Percentiles rank a stretch among this genome's conserved stretches.
Conservation (phyloP, 176 grass and related monocot species). For the Carex scoparia region DNA sequence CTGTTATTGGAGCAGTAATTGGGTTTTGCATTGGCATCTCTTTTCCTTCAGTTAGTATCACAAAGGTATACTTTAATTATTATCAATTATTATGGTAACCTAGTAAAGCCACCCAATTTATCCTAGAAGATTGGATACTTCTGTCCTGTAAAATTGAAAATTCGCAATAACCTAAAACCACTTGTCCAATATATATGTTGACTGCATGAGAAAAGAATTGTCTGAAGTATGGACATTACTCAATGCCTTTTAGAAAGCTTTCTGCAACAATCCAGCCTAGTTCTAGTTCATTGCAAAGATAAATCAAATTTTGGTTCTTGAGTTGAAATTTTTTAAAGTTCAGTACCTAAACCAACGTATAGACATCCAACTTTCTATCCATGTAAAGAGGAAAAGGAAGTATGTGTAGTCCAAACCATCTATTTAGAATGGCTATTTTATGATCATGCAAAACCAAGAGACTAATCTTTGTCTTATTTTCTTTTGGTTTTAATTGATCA, state of each 20-base stretch:
- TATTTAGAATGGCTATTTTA: background rate
- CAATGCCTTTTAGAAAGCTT: background rate
- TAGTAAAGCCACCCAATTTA: background rate
- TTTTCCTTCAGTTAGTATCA: constrained; percentile 25
- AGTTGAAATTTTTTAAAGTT: background rate
- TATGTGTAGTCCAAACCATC: background rate
- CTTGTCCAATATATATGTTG: background rate
- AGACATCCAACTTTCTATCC: background rate
- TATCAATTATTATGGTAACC: background rate
- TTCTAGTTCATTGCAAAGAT: background rate
- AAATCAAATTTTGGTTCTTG: background rate
- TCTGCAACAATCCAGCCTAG: background rate
- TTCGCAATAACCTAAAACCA: background rate
- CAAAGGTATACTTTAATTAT: constrained; percentile 13
- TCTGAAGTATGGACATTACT: background rate
- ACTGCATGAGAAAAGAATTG: background rate
- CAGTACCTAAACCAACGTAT: background rate
- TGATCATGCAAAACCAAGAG: background rate
- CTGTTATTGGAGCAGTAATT: constrained; percentile 29
- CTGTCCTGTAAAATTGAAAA: constrained; percentile 7
- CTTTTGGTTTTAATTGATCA: background rate
- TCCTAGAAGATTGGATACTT: background rate
- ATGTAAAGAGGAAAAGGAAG: background rate
- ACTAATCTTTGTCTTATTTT: background rate
- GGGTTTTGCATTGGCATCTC: constrained; percentile 25